Evolutionary conservation across 495 filamentous ascomycete species (phyloP).

Genomic region (Trichoderma parareesei): DNA sequence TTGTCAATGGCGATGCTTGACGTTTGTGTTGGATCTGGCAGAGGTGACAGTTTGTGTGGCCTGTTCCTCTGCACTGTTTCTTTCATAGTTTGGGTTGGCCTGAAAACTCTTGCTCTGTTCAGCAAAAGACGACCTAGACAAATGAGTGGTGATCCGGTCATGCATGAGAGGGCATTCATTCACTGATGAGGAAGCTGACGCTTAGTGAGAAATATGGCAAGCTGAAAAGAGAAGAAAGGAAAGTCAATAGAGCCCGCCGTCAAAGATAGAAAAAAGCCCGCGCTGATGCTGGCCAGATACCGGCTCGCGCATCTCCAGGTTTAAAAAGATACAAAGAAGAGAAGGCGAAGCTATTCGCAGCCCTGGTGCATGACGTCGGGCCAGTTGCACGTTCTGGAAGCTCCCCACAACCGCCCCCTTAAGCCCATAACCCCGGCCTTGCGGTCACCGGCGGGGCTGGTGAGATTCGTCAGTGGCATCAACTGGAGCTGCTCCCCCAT

Average conservation of each 20-base stretch:
- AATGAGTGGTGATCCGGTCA: too few relatives aligned
- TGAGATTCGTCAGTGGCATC: conserved; percentile 3
- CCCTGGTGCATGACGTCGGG: neutral
- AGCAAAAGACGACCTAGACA: neutral
- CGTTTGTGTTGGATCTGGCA: neutral
- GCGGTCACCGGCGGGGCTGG: neutral
- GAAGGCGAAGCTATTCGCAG: conserved; percentile 4
- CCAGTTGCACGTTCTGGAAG: neutral
- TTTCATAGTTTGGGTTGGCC: neutral
- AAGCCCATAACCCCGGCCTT: neutral
- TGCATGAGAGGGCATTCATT: neutral
- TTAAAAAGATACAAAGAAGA: neutral
- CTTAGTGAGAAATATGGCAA: too few relatives aligned
- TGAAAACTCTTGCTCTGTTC: neutral
- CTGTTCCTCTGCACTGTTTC: too few relatives aligned
- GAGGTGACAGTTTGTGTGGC: too few relatives aligned
- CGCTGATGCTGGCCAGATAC: too few relatives aligned
- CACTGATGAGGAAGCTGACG: neutral
- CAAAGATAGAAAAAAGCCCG: too few relatives aligned
- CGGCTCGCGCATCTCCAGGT: too few relatives aligned
- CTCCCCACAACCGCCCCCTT: neutral
- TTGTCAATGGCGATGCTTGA: neutral
- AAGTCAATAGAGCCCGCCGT: too few relatives aligned
- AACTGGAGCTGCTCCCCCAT: neutral
- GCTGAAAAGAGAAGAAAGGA: too few relatives aligned